Percentiles rank a stretch among this genome's conserved stretches.
phyloP scores from a whole-genome alignment of 164 flowering plant species.

The Cinnamomum chago region DNA sequence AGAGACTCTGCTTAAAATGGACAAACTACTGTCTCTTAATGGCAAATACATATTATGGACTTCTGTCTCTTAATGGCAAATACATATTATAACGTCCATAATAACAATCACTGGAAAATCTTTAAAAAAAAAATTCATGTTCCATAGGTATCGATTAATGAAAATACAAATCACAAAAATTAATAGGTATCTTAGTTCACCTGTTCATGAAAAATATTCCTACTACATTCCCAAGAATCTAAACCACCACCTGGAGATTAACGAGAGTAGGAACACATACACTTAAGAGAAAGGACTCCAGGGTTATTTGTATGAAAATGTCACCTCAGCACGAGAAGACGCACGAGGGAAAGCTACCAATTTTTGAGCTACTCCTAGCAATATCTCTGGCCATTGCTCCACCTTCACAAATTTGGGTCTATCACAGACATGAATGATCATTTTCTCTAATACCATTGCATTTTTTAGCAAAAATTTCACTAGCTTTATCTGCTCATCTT shows the following conservation, averaged over 20 bases:
- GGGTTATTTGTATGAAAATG: background rate
- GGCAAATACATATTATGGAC: no score
- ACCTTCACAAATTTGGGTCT: background rate
- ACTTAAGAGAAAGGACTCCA: background rate
- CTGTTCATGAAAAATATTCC: background rate
- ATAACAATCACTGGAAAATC: no score
- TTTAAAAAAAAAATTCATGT: no score
- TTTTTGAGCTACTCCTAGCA: background rate
- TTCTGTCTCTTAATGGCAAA: no score
- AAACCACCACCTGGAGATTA: background rate
- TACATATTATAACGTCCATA: no score
- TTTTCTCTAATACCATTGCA: constrained; percentile 3
- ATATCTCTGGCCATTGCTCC: background rate
- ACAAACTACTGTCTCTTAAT: no score
- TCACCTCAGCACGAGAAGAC: background rate
- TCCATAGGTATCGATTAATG: no score
- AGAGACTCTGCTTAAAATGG: no score
- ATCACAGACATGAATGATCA: background rate
- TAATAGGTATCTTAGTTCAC: no score
- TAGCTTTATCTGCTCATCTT: background rate
- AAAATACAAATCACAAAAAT: no score
- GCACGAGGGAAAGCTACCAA: background rate
- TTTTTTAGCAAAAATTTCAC: constrained; percentile 3
- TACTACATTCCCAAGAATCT: background rate
- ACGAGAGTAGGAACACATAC: background rate